phyloP scores from a whole-genome alignment of 805 yeast genomes.

The Saturnispora besseyi region DNA sequence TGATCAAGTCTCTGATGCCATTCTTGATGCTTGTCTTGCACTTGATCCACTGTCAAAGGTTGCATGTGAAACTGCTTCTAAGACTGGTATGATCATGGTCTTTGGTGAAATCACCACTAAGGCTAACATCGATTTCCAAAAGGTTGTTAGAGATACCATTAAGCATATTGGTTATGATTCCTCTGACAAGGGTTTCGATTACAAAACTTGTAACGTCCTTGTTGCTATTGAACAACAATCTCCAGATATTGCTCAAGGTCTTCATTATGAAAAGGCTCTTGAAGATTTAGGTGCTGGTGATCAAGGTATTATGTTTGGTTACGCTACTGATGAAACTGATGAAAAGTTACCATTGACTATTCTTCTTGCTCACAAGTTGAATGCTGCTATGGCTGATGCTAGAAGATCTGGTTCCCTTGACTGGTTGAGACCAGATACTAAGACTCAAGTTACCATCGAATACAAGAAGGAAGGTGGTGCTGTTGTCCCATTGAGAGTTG shows the following conservation, averaged over 20 bases:
- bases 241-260: constrained; percentile 98
- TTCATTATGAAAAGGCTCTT: constrained; percentile 89
- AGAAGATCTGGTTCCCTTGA: constrained; percentile 91
- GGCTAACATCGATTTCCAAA: constrained; percentile 92
- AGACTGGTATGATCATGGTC: constrained; percentile 99
- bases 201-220: constrained; percentile 97
- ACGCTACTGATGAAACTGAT: constrained; percentile 98
- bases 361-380: constrained; percentile 88
- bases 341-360: constrained; percentile 95
- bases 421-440: constrained; percentile 99
- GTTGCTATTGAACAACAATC: constrained; percentile 99
- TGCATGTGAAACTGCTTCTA: constrained; percentile 98
- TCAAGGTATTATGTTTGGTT: constrained; percentile 99
- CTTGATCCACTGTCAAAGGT: constrained; percentile 97
- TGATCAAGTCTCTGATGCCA: constrained; percentile 98
- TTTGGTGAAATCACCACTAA: constrained; percentile 99
- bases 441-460: constrained; percentile 98
- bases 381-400: constrained; percentile 93
- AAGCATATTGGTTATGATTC: constrained; percentile 97
- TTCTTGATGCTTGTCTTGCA: constrained; percentile 92
- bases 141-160: constrained; percentile 95
- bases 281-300: constrained; percentile 99
- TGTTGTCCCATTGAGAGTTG: constrained; percentile 91
- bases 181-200: constrained; percentile 95
- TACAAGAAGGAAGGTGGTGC: constrained; percentile 93